Conservation (phyloP, 1,284 basidiomycete species). For the Anthracocystis walkeri region DNA sequence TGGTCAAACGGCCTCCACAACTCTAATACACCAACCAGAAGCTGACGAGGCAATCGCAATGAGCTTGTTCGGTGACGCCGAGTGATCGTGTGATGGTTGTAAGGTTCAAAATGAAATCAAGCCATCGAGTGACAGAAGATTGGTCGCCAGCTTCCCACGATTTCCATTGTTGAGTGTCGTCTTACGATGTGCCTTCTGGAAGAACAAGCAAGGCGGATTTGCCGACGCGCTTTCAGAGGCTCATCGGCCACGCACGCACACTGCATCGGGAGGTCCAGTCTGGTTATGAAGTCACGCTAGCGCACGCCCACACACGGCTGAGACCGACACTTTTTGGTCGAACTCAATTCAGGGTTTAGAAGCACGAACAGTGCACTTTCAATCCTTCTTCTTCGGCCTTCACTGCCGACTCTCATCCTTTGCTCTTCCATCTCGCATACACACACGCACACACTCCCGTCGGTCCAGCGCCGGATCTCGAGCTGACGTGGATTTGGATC, state of each 20-base stretch:
- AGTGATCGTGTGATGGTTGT: too few relatives aligned
- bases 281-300: neutral
- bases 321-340: constrained; percentile 1
- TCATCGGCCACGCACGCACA: neutral
- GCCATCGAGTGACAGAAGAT: too few relatives aligned
- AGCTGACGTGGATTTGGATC: neutral
- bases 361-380: neutral
- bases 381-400: neutral
- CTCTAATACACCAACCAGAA: neutral
- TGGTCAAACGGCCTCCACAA: neutral
- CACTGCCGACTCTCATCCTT: neutral
- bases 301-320: constrained; percentile 3
- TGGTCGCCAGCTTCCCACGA: too few relatives aligned
- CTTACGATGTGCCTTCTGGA: too few relatives aligned
- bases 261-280: neutral
- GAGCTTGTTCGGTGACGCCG: too few relatives aligned
- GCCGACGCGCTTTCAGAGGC: neutral
- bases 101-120: too few relatives aligned
- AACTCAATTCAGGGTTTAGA: neutral
- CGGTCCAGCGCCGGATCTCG: neutral
- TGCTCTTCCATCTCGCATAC: neutral
- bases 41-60: too few relatives aligned
- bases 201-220: neutral
- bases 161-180: too few relatives aligned
- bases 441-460: too few relatives aligned